Percentiles rank a stretch among this genome's conserved stretches.
phyloP scores from a whole-genome alignment of 805 yeast species.

The Jamesozyma hellenica region DNA sequence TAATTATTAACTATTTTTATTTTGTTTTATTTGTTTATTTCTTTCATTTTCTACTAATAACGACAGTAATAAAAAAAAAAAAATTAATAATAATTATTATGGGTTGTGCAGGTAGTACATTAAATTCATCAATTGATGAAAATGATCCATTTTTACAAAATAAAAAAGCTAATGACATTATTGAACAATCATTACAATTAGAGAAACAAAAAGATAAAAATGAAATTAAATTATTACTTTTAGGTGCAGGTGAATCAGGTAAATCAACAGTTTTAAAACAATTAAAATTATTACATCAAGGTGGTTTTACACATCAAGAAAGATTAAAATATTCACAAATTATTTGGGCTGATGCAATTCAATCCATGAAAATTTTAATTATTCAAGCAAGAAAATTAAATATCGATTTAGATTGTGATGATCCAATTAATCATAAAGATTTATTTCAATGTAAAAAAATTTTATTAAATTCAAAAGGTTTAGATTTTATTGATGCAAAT shows the following conservation, averaged over 20 bases:
- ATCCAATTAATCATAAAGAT: slow-evolving; percentile 32
- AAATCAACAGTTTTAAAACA: slow-evolving; percentile 89
- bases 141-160: slow-evolving; percentile 46
- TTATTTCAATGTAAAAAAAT: slow-evolving; percentile 40
- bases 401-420: slow-evolving; percentile 58
- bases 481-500: slow-evolving; percentile 53
- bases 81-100: no score
- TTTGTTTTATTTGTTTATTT: no score
- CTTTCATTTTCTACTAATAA: no score
- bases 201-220: slow-evolving; percentile 45
- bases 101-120: slow-evolving; percentile 63
- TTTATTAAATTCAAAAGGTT: slow-evolving; percentile 46
- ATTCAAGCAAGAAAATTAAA: slow-evolving; percentile 63
- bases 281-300: slow-evolving; percentile 72
- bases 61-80: no score
- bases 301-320: slow-evolving; percentile 75
- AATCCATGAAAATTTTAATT: slow-evolving; percentile 68
- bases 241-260: slow-evolving; percentile 94
- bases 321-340: slow-evolving; percentile 72
- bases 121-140: slow-evolving; percentile 28
- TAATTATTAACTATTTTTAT: no score
- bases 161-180: slow-evolving; percentile 47
- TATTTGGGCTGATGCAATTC: slow-evolving; percentile 87
- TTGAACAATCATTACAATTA: slow-evolving; percentile 50
- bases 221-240: slow-evolving; percentile 60